Percentiles rank a stretch among this genome's conserved stretches.
phyloP scores from a whole-genome alignment of 306 rosid species.

The Senna tora region DNA sequence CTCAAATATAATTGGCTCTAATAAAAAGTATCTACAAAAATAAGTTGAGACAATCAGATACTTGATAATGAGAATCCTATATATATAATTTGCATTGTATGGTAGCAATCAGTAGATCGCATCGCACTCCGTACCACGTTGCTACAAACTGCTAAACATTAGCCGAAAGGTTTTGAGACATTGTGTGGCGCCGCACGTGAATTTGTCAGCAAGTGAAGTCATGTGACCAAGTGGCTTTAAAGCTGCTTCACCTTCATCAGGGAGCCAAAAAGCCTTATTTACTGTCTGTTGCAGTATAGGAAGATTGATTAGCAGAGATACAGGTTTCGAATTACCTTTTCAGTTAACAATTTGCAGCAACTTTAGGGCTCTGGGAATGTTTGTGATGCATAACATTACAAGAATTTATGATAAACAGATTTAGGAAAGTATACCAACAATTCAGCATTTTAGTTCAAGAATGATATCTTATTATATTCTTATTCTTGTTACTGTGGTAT shows the following conservation, averaged over 20 bases:
- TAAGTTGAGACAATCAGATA: no score
- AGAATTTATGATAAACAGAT: not conserved
- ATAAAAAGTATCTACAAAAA: no score
- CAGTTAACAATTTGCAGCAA: not conserved
- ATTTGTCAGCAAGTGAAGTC: not conserved
- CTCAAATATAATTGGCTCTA: no score
- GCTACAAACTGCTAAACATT: not conserved
- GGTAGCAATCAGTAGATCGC: not conserved
- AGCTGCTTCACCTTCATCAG: not conserved
- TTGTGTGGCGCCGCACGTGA: not conserved
- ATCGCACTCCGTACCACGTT: not conserved
- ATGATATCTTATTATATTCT: no score
- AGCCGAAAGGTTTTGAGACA: slow-evolving; percentile 1
- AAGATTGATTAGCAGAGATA: not conserved
- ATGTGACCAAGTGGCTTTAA: not conserved
- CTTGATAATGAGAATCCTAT: not conserved
- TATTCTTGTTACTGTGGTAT: no score
- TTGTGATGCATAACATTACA: not conserved
- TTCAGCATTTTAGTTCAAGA: not conserved
- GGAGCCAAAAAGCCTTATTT: not conserved
- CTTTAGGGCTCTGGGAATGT: not conserved
- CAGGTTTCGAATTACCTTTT: not conserved
- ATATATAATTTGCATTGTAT: not conserved
- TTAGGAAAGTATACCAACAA: not conserved
- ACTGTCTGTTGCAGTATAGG: not conserved